Conservation (phyloP, 345 rosid species). For the Iberis pinnata region DNA sequence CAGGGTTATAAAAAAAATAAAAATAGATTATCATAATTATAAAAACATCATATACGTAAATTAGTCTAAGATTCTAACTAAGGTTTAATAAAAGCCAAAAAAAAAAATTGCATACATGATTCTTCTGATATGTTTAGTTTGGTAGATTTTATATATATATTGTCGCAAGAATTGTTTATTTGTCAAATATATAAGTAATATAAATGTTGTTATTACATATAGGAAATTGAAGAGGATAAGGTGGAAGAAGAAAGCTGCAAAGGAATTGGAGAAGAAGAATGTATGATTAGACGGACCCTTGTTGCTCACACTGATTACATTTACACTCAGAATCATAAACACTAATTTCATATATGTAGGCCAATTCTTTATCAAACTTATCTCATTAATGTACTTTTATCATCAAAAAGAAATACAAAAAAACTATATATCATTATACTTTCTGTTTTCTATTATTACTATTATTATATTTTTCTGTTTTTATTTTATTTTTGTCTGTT, state of each 20-base stretch:
- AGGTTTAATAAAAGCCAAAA: neutral
- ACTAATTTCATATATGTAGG: conserved; percentile 1
- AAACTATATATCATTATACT: too few relatives aligned
- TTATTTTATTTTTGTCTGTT: too few relatives aligned
- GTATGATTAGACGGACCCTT: conserved; percentile 41
- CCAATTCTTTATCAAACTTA: neutral
- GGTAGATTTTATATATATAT: neutral
- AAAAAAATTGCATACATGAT: conserved; percentile 13
- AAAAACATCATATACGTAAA: too few relatives aligned
- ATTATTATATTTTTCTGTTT: too few relatives aligned
- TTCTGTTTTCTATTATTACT: too few relatives aligned
- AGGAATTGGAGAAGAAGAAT: conserved; percentile 49
- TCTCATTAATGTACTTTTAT: neutral
- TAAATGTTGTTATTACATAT: conserved; percentile 3
- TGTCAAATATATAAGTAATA: neutral
- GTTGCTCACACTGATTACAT: conserved; percentile 47
- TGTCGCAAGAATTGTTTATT: neutral
- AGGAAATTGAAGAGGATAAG: conserved; percentile 22
- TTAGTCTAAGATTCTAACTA: too few relatives aligned
- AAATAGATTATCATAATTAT: too few relatives aligned
- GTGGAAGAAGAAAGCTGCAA: conserved; percentile 32
- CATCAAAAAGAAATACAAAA: too few relatives aligned
- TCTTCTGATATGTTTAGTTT: neutral
- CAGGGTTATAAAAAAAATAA: too few relatives aligned
- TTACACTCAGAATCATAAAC: conserved; percentile 42